These are phyloP conservation scores for Fraxinus latifolia DNA, from an alignment of 305 asterid species.

Conservation along the genomic window DNA sequence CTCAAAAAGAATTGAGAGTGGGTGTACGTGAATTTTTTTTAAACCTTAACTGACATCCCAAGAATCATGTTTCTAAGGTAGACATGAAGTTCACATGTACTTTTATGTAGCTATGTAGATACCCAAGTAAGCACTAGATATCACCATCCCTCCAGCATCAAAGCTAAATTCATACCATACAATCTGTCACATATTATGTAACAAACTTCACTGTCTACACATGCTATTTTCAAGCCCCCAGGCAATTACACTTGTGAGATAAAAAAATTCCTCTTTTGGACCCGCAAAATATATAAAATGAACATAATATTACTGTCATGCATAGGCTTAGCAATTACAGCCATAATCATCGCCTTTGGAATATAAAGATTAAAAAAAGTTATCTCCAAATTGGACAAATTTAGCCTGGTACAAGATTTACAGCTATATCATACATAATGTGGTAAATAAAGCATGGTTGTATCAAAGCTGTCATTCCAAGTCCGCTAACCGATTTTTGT, in stretches of 20 bases:
- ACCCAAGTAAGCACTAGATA: background rate
- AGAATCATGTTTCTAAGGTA: background rate
- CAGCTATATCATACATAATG: background rate
- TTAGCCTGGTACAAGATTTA: background rate
- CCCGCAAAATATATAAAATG: slow-evolving; percentile 11
- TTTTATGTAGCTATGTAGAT: background rate
- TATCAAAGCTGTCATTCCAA: slow-evolving; percentile 21
- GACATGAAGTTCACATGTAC: background rate
- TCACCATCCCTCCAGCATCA: slow-evolving; percentile 20
- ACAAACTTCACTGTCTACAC: slow-evolving; percentile 19
- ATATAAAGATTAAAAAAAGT: slow-evolving; percentile 22
- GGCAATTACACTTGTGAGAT: background rate
- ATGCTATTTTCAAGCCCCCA: slow-evolving; percentile 24
- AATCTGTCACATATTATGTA: slow-evolving; percentile 18
- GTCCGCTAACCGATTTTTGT: slow-evolving; percentile 21
- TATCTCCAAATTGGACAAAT: background rate
- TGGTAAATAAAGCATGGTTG: slow-evolving; percentile 16
- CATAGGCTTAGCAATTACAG: slow-evolving; percentile 23
- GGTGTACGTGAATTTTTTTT: background rate
- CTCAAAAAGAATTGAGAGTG: background rate
- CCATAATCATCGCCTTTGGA: slow-evolving; percentile 22
- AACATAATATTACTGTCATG: slow-evolving; percentile 18
- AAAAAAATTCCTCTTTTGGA: slow-evolving; percentile 21
- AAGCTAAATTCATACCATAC: slow-evolving; percentile 25
- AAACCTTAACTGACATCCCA: background rate